phyloP scores from a whole-genome alignment of 306 rosid genomes.

The Begonia loranthoides region DNA sequence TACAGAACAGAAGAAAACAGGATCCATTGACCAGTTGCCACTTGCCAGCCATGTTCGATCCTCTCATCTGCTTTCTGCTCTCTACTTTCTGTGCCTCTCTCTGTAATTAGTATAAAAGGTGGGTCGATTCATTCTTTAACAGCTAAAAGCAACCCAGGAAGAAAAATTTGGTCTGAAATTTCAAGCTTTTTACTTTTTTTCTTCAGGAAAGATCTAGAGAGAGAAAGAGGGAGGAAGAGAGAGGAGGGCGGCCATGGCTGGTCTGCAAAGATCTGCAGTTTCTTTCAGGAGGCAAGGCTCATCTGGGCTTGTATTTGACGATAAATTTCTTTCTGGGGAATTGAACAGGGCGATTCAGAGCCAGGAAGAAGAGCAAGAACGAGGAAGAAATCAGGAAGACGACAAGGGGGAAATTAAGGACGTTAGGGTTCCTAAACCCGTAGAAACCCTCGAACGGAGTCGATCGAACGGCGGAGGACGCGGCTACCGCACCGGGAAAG shows the following conservation, averaged over 20 bases:
- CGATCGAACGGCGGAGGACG: constrained; percentile 48
- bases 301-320: constrained; percentile 79
- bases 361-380: constrained; percentile 5
- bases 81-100: too few relatives aligned
- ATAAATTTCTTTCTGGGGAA: constrained; percentile 39
- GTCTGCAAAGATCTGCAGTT: constrained; percentile 64
- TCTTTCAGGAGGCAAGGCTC: constrained; percentile 89
- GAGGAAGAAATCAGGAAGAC: not conserved
- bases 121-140: not conserved
- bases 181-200: constrained; percentile 1
- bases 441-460: constrained; percentile 29
- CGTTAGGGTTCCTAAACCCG: constrained; percentile 2
- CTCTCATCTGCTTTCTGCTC: too few relatives aligned
- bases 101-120: too few relatives aligned
- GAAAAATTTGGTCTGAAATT: not conserved
- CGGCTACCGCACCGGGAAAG: constrained; percentile 43
- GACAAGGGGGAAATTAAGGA: constrained; percentile 8
- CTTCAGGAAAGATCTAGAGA: constrained; percentile 9
- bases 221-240: constrained; percentile 7
- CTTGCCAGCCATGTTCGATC: too few relatives aligned
- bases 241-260: constrained; percentile 37
- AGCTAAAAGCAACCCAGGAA: not conserved
- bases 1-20: too few relatives aligned
- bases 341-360: constrained; percentile 18
- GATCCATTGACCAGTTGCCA: too few relatives aligned